Conservation (phyloP, 1,284 basidiomycete genomes). For the Laetiporus sulphureus region DNA sequence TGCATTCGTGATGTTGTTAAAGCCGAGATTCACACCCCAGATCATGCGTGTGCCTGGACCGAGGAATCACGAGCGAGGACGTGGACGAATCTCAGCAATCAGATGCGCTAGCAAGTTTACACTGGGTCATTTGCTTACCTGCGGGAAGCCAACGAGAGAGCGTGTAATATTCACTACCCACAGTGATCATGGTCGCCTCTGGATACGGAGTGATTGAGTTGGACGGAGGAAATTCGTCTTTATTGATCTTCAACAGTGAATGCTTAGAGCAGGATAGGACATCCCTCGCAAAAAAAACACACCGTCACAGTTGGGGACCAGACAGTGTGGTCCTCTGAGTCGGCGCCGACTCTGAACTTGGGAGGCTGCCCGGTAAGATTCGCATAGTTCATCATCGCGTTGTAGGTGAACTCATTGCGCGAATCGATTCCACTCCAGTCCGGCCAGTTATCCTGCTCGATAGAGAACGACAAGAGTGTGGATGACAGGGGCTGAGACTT, state of each 20-base stretch:
- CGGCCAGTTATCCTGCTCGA: constrained; percentile 62
- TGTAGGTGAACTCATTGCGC: constrained; percentile 50
- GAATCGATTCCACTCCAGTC: constrained; percentile 51
- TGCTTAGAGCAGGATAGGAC: background rate
- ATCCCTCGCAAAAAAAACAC: constrained; percentile 11
- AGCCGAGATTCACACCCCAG: constrained; percentile 64
- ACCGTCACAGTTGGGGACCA: constrained; percentile 40
- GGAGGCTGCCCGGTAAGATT: constrained; percentile 48
- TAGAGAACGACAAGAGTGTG: constrained; percentile 54
- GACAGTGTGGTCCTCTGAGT: constrained; percentile 57
- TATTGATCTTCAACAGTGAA: constrained; percentile 6
- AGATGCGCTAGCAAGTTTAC: no score
- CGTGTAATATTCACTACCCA: constrained; percentile 52
- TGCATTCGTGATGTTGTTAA: constrained; percentile 48
- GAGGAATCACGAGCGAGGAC: no score
- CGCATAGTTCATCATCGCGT: constrained; percentile 48
- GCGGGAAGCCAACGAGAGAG: constrained; percentile 47
- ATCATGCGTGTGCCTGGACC: constrained; percentile 44
- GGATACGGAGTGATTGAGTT: constrained; percentile 47
- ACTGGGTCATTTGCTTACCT: no score
- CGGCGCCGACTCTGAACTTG: constrained; percentile 54
- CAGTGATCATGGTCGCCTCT: constrained; percentile 47
- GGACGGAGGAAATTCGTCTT: constrained; percentile 40
- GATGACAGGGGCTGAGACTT: constrained; percentile 17
- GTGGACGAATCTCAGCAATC: no score